Conservation (phyloP, 495 filamentous ascomycete species). For the Aspergillus taichungensis region DNA sequence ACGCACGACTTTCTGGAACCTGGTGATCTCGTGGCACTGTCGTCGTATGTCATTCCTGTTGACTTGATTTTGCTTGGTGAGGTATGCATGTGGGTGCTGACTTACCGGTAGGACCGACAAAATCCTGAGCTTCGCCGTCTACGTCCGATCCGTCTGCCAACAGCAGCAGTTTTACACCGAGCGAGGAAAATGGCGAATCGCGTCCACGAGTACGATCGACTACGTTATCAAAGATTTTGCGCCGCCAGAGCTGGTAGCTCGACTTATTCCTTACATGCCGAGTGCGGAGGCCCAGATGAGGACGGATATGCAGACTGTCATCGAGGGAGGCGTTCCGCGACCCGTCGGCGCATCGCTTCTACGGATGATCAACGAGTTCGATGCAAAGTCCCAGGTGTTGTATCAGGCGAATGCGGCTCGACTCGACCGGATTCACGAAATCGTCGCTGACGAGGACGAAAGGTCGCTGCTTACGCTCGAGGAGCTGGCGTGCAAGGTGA, state of each 20-base stretch:
- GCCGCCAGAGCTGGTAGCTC: constrained; percentile 43
- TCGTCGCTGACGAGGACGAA: constrained; percentile 38
- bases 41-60: constrained; percentile 27
- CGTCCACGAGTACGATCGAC: constrained; percentile 31
- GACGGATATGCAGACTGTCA: constrained; percentile 30
- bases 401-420: constrained; percentile 38
- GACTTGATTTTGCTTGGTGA: not conserved
- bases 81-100: not conserved
- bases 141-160: constrained; percentile 52
- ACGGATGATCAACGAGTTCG: constrained; percentile 23
- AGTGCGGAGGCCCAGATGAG: constrained; percentile 26
- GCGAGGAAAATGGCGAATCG: constrained; percentile 64
- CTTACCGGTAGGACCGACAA: constrained; percentile 22
- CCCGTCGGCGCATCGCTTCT: constrained; percentile 28
- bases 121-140: constrained; percentile 53
- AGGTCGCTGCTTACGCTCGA: constrained; percentile 49
- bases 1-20: constrained; percentile 41
- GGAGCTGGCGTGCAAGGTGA: constrained; percentile 48
- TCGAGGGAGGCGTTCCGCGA: constrained; percentile 38
- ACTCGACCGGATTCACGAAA: constrained; percentile 41
- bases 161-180: constrained; percentile 65
- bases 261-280: constrained; percentile 58
- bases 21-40: constrained; percentile 66
- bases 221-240: constrained; percentile 62
- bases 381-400: constrained; percentile 20